Evolutionary conservation across 805 yeast genomes (phyloP).

Genomic region (Yarrowia osloensis): DNA sequence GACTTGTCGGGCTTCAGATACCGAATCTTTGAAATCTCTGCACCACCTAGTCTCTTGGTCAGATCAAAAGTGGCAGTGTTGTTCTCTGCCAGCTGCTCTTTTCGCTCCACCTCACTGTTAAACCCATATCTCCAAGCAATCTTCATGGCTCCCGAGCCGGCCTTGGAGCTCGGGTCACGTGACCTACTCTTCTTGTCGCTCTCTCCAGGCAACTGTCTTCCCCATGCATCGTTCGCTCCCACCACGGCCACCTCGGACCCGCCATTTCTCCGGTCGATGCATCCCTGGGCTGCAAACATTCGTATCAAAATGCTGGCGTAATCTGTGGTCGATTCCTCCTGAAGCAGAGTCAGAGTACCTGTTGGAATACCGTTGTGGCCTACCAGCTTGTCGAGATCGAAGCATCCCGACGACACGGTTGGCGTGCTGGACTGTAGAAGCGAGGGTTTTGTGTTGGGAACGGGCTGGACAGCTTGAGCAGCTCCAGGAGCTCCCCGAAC

Average conservation of each 20-base stretch:
- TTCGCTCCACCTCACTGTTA: constrained; percentile 36
- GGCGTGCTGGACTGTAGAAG: constrained; percentile 65
- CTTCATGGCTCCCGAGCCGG: constrained; percentile 53
- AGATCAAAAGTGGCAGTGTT: constrained; percentile 65
- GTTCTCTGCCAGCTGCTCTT: constrained; percentile 25
- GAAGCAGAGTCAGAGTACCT: constrained; percentile 68
- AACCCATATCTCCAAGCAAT: constrained; percentile 94
- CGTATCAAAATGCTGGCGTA: constrained; percentile 71
- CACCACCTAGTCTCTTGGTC: constrained; percentile 56
- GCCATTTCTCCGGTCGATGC: constrained; percentile 52
- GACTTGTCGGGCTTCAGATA: not conserved
- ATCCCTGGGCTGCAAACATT: constrained; percentile 74
- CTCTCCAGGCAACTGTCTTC: constrained; percentile 71
- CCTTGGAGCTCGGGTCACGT: constrained; percentile 36
- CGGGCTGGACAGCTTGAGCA: not conserved
- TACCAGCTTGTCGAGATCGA: constrained; percentile 71
- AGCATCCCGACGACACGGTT: constrained; percentile 76
- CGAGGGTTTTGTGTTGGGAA: constrained; percentile 54
- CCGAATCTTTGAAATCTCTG: not conserved
- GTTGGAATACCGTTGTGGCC: constrained; percentile 85
- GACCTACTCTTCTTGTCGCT: constrained; percentile 57
- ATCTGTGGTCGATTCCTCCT: constrained; percentile 88
- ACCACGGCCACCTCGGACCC: constrained; percentile 63
- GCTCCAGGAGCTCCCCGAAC: not conserved
- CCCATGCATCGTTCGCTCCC: constrained; percentile 61